Evolutionary conservation across 805 yeast species (phyloP).

Genomic region (Debaryomyces hansenii): DNA sequence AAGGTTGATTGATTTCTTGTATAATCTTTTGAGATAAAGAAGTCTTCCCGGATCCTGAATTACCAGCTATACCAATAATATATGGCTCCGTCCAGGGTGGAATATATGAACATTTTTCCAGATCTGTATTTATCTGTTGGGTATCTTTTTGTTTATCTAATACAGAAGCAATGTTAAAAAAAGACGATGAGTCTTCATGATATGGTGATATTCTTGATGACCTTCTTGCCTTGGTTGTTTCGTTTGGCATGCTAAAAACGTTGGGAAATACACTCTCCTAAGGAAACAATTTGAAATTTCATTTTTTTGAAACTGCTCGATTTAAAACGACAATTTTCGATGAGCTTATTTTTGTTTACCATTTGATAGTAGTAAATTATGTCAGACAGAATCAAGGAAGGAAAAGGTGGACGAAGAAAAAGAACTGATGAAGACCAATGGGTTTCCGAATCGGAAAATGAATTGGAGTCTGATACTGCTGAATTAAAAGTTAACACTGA

Average conservation of each 20-base stretch:
- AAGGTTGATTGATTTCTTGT: slow-evolving; percentile 77
- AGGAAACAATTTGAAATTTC: background rate
- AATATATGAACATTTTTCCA: slow-evolving; percentile 22
- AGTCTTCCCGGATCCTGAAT: slow-evolving; percentile 84
- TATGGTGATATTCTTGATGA: slow-evolving; percentile 26
- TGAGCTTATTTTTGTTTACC: background rate
- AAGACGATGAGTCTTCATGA: slow-evolving; percentile 21
- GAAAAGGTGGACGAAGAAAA: slow-evolving; percentile 14
- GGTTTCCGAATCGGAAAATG: slow-evolving; percentile 12
- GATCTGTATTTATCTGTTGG: background rate
- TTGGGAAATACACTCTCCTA: background rate
- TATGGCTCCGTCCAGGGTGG: slow-evolving; percentile 47
- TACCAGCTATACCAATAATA: slow-evolving; percentile 50
- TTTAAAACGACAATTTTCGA: background rate
- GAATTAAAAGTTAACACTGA: background rate
- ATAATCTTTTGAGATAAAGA: slow-evolving; percentile 85
- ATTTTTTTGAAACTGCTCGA: background rate
- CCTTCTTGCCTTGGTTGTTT: slow-evolving; percentile 10
- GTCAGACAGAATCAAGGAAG: slow-evolving; percentile 7
- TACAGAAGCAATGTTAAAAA: slow-evolving; percentile 17
- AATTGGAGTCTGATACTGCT: background rate
- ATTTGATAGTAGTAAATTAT: background rate
- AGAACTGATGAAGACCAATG: slow-evolving; percentile 14
- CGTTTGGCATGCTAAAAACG: background rate
- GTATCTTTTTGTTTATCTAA: background rate